Conservation (phyloP, 192 early-diverging fungal genomes). For the Coemansia asiatica region DNA sequence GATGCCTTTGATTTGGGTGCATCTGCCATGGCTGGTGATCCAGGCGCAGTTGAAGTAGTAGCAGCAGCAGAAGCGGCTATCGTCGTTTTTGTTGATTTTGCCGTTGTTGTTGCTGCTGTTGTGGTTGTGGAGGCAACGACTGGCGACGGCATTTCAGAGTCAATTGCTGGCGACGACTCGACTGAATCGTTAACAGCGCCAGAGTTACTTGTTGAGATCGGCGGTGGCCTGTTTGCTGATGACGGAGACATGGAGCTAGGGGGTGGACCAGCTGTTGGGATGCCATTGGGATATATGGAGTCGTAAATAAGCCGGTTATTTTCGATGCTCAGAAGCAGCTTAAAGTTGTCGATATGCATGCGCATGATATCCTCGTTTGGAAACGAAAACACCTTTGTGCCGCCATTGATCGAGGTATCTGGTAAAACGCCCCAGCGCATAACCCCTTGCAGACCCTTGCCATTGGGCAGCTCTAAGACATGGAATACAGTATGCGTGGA, state of each 20-base stretch:
- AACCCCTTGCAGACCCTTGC: slow-evolving; percentile 59
- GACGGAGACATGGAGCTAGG: slow-evolving; percentile 4
- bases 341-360: slow-evolving; percentile 57
- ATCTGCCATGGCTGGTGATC: neutral
- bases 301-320: slow-evolving; percentile 54
- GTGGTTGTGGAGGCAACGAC: neutral
- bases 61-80: too few relatives aligned
- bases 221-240: slow-evolving; percentile 8
- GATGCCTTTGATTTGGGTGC: slow-evolving; percentile 25
- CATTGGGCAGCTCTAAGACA: slow-evolving; percentile 57
- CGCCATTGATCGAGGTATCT: slow-evolving; percentile 67
- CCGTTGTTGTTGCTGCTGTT: too few relatives aligned
- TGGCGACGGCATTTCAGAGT: slow-evolving; percentile 19
- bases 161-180: slow-evolving; percentile 12
- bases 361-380: slow-evolving; percentile 47
- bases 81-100: too few relatives aligned
- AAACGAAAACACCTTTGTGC: slow-evolving; percentile 60
- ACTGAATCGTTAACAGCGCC: neutral
- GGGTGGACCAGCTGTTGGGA: slow-evolving; percentile 44
- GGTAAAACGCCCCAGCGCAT: slow-evolving; percentile 67
- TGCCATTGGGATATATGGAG: slow-evolving; percentile 41
- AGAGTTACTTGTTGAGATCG: slow-evolving; percentile 7
- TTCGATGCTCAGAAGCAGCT: slow-evolving; percentile 47
- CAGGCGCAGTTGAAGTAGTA: neutral
- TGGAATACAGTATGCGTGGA: slow-evolving; percentile 66